Evolutionary conservation across 2,329 filamentous ascomycete genomes (phyloP), one percentile per base, ranked within the genome.

Genomic region (Elsinoe fawcettii): DNA sequence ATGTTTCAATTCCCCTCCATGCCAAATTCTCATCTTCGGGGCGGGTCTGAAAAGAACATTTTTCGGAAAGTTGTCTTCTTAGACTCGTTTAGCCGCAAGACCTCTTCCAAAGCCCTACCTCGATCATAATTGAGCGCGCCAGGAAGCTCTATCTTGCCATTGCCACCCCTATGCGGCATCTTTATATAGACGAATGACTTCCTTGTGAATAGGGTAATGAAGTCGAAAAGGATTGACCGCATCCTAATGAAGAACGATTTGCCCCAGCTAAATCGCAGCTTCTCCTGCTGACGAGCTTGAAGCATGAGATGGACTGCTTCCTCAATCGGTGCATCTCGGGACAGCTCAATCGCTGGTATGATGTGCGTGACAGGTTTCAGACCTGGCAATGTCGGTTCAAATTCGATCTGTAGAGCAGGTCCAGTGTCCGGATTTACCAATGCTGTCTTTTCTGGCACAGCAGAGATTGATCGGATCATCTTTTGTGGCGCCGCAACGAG

Each of bases 71-170:
- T n/a, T 18, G 30, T 43, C 30, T 47, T 56, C 54, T 49, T 56
- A 18, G 54, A 56, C 30, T 47, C 37, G 22, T 56, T 41, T 7
- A 47, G 18, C 7, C n/a, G 23, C 16, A 56, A 22, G 22, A 56
- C 14, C 20, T 56, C 37, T 25, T 56, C 54, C 27, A 56, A 37
- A 2, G 54, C 54, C 20, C 23, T 43, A 2, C 54, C 54, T 23
- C 43, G 39, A 37, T 47, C 54, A 36, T 32, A 46, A 34, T 56
- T 49, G 14, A 56, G 14, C 12, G 32, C 30, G 3, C 54, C 54
- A 6, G 54, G 54, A 18, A 56, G 54, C 14, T 56, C 54, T 7
- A 56, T 18, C 43, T 56, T 56, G 25, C 54, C 39, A 32, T 37
- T 43, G 3, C 54, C 54, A 36, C 23, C 41, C 20, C 54, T 32